Conservation (phyloP, 148 eudicot species). For the Camellia japonica region DNA sequence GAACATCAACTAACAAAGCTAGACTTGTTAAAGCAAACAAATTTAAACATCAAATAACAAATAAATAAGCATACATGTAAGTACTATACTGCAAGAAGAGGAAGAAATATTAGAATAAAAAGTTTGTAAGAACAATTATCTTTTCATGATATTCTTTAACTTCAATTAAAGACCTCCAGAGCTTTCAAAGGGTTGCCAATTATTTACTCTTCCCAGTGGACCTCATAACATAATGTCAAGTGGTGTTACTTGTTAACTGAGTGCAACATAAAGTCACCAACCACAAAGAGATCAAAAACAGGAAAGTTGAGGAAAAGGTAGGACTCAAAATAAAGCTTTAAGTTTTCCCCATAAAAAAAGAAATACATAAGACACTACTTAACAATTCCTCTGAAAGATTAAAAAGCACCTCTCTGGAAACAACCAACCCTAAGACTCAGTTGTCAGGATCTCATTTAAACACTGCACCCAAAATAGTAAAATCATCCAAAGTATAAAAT, state of each 20-base stretch:
- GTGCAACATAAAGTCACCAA: background rate
- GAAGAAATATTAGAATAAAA: background rate
- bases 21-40: constrained; percentile 54
- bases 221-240: no score
- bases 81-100: background rate
- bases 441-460: background rate
- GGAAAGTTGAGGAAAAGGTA: background rate
- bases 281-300: background rate
- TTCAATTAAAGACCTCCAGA: no score
- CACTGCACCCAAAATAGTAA: background rate
- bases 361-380: background rate
- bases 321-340: no score
- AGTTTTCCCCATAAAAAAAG: background rate
- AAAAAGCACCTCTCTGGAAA: background rate
- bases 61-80: background rate
- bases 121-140: background rate
- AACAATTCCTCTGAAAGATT: background rate
- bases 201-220: no score
- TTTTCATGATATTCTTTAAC: no score
- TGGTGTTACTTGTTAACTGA: no score
- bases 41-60: background rate
- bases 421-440: background rate
- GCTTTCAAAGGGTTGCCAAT: no score
- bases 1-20: constrained; percentile 76
- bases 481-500: background rate